phyloP scores from a whole-genome alignment of 352 stramenopile genomes.

The Phytophthora sojae region DNA sequence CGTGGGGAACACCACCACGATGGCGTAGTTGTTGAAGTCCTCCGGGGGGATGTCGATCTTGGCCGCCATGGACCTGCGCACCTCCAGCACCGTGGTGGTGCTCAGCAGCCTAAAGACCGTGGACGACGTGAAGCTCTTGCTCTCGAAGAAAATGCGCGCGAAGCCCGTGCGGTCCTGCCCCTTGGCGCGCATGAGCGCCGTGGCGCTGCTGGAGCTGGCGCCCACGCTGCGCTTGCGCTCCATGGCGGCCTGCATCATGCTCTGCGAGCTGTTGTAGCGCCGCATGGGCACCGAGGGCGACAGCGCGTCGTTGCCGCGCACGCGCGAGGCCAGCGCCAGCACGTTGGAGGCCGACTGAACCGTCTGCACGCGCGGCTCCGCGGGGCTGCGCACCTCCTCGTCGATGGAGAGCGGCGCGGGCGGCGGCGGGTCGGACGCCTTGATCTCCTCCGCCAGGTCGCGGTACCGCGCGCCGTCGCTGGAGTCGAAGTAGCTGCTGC shows the following conservation, averaged over 20 bases:
- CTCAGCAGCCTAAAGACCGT: slow-evolving; percentile 80
- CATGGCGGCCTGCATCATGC: slow-evolving; percentile 30
- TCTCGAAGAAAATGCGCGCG: slow-evolving; percentile 88
- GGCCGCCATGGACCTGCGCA: slow-evolving; percentile 80
- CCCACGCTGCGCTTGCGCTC: slow-evolving; percentile 37
- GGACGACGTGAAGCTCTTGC: slow-evolving; percentile 82
- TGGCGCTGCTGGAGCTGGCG: slow-evolving; percentile 10
- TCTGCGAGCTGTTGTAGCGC: slow-evolving; percentile 42
- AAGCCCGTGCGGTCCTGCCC: slow-evolving; percentile 71
- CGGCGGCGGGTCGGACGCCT: slow-evolving; percentile 1
- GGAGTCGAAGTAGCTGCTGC: slow-evolving; percentile 38
- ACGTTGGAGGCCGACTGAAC: slow-evolving; percentile 43
- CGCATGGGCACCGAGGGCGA: slow-evolving; percentile 36
- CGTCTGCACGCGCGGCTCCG: slow-evolving; percentile 10
- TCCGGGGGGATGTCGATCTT: slow-evolving; percentile 79
- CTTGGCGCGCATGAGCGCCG: slow-evolving; percentile 25
- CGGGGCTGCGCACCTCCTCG: slow-evolving; percentile 14
- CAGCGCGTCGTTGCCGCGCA: slow-evolving; percentile 20
- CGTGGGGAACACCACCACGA: slow-evolving; percentile 83
- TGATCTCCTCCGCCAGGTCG: slow-evolving; percentile 16
- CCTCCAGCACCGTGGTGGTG: slow-evolving; percentile 76
- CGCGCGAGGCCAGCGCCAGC: slow-evolving; percentile 31
- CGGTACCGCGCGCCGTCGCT: slow-evolving; percentile 26
- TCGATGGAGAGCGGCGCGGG: slow-evolving; percentile 29
- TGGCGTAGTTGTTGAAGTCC: slow-evolving; percentile 80